Base-by-base conservation (phyloP, 139 green algal species). In the Spirogloea muscicola region DNA sequence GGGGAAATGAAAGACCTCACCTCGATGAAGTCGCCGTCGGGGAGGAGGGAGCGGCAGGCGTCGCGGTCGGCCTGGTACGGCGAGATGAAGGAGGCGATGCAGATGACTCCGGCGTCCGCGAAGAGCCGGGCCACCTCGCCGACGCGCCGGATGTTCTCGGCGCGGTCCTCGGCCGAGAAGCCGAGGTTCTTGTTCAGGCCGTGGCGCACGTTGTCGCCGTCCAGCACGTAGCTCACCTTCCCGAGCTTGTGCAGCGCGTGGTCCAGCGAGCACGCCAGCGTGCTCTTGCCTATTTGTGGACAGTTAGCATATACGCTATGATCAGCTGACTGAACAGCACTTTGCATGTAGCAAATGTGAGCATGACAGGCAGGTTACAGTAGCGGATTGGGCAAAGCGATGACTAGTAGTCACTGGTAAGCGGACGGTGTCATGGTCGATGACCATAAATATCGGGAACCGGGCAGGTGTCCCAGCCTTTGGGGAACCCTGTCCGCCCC, bases 181-280 rank as follows among this genome's bases (percentile, higher is more conserved):
- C 92, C 92, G 10, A 96, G 80, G 83, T 96, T 96, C 40, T 82
- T 90, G 85, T 95, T 96, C 34, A 96, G 87, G 21, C 93, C 93
- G 66, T 96, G 90, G 0, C 93, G 86, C 21, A 98, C 78, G 80
- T 96, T 97, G 80, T 98, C 93, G 3, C 93, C 93, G 65, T 98
- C 93, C 61, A 98, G 81, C 34, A 96, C 81, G 3, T 88, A 82
- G 1, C 88, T 92, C 1, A 89, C 29, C 33, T 89, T 89, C 36
- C 91, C 90, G 16, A 93, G 57, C 79, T 89, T 78, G 72, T 88
- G 6, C 77, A 92, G 27, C 82, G 89, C 58, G 82, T 96, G 87
- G 80, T 96, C 90, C 25, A 92, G 72, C 7, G 87, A 89, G 71
- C 84, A 89, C 27, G 88, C 89, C 16, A 85, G 57, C 1, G 80